Conservation (phyloP, 768 basidiomycete species). For the Favolaschia claudopus region DNA sequence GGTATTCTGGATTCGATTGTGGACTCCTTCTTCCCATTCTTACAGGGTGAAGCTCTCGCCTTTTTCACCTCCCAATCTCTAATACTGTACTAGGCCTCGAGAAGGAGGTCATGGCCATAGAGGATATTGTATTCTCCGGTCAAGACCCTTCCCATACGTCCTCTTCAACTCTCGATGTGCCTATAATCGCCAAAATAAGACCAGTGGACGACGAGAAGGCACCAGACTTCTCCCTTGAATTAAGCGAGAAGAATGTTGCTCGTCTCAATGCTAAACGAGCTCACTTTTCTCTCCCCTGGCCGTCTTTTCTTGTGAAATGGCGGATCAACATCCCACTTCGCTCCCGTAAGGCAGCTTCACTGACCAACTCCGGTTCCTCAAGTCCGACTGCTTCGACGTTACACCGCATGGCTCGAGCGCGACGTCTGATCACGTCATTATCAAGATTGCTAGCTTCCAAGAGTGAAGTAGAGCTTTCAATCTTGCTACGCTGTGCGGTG, state of each 20-base stretch:
- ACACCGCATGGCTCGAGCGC: constrained; percentile 79
- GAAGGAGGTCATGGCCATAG: constrained; percentile 79
- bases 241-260: constrained; percentile 18
- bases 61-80: background rate
- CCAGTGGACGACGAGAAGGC: constrained; percentile 8
- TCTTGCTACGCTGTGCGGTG: too few relatives aligned
- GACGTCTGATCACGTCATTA: constrained; percentile 81
- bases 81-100: constrained; percentile 66
- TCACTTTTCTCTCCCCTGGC: constrained; percentile 33
- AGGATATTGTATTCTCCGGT: constrained; percentile 66
- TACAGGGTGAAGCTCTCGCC: constrained; percentile 35
- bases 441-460: constrained; percentile 80
- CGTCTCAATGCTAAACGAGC: constrained; percentile 7
- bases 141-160: background rate
- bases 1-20: constrained; percentile 92
- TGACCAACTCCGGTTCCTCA: constrained; percentile 30
- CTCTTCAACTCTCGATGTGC: background rate
- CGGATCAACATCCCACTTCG: background rate
- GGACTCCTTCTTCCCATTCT: constrained; percentile 89
- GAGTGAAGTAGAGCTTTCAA: constrained; percentile 13
- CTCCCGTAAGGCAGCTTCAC: constrained; percentile 33
- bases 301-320: constrained; percentile 10
- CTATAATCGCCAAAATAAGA: background rate
- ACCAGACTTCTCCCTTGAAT: background rate
- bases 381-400: constrained; percentile 58